phyloP scores from a whole-genome alignment of 192 early-diverging fungal species.

The Allomyces macrogynus region DNA sequence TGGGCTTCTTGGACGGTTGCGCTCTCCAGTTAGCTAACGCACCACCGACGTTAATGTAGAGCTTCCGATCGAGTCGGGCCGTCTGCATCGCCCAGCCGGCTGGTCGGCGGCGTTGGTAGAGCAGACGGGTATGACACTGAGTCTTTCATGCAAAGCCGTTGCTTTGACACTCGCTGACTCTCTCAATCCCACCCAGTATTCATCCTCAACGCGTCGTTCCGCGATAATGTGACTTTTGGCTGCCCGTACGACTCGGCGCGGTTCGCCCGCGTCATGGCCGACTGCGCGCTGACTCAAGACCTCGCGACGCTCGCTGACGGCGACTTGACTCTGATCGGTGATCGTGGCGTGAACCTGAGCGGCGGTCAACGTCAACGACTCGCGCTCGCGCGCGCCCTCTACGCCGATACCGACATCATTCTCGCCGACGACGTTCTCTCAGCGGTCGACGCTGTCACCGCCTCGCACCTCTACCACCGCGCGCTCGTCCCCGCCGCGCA shows the following conservation, averaged over 20 bases:
- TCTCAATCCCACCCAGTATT: not conserved
- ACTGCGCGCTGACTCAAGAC: constrained; percentile 52
- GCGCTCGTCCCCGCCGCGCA: constrained; percentile 13
- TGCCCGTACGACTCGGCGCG: constrained; percentile 29
- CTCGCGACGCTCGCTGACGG: constrained; percentile 37
- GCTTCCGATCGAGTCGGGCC: not conserved
- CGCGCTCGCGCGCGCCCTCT: constrained; percentile 59
- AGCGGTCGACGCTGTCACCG: constrained; percentile 26
- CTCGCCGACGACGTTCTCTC: constrained; percentile 65
- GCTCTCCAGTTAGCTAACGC: no score
- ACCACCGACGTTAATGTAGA: not conserved
- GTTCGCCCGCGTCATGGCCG: constrained; percentile 42
- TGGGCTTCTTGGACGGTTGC: not conserved
- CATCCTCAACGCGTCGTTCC: constrained; percentile 32
- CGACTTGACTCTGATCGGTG: constrained; percentile 48
- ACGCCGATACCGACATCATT: constrained; percentile 42
- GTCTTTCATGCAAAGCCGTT: no score
- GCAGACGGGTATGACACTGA: not conserved
- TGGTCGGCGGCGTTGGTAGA: not conserved
- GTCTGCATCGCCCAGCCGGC: not conserved
- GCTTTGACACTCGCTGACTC: no score
- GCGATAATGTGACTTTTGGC: constrained; percentile 56
- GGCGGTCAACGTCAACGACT: constrained; percentile 60
- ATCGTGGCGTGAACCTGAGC: constrained; percentile 39
- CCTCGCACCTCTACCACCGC: constrained; percentile 23